A percentile compares a stretch with the other conserved stretches of the same genome.
Evolutionary conservation across 2,329 filamentous ascomycete species (phyloP).

Genomic region (Coniochaeta prunicola): DNA sequence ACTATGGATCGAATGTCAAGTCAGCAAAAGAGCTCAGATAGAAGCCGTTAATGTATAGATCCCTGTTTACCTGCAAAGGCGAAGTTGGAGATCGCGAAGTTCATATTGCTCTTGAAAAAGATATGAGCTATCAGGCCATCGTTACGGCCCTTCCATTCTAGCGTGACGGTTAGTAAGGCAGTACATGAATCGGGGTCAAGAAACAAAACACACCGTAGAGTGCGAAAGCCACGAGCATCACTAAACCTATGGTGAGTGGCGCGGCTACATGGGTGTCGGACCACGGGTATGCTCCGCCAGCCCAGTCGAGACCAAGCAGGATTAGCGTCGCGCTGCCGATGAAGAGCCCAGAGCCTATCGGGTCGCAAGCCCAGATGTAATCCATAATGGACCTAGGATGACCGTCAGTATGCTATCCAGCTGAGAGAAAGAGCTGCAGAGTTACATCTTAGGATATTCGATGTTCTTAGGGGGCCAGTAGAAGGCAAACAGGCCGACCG

Average conservation of each 20-base stretch:
- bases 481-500: conserved; percentile 37
- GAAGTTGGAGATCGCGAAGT: conserved; percentile 47
- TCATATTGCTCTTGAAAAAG: conserved; percentile 45
- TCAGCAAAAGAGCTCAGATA: background rate
- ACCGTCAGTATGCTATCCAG: background rate
- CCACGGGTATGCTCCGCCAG: conserved; percentile 32
- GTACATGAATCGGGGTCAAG: background rate
- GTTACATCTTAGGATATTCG: conserved; percentile 28
- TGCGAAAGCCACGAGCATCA: conserved; percentile 29
- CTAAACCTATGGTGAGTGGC: conserved; percentile 32
- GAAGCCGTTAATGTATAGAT: background rate
- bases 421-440: background rate
- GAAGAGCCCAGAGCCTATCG: conserved; percentile 37
- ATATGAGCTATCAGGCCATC: conserved; percentile 49
- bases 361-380: conserved; percentile 39
- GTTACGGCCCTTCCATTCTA: conserved; percentile 47
- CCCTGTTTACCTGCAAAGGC: conserved; percentile 33
- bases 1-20: background rate
- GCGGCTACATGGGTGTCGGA: conserved; percentile 30
- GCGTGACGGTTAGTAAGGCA: background rate
- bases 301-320: conserved; percentile 38
- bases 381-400: conserved; percentile 18
- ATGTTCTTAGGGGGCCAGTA: conserved; percentile 35
- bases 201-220: conserved; percentile 26
- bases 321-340: conserved; percentile 34